phyloP scores from a whole-genome alignment of 129 eudicot genomes.

The Rutidosis leptorrhynchoides region DNA sequence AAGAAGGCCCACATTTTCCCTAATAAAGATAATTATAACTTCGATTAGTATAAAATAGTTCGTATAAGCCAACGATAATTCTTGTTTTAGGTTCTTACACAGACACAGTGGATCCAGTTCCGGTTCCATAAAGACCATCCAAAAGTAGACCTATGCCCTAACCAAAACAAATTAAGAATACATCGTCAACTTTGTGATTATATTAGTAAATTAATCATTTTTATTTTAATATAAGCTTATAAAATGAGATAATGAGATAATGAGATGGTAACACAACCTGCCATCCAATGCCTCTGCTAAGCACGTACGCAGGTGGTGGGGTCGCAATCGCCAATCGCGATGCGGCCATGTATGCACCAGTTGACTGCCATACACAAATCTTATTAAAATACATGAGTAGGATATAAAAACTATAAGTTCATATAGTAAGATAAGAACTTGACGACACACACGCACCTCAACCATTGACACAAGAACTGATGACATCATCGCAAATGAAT shows the following conservation, averaged over 20 bases:
- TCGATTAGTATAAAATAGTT: neutral
- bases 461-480: conserved; percentile 92
- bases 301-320: conserved; percentile 97
- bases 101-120: conserved; percentile 88
- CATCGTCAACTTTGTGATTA: neutral
- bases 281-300: conserved; percentile 99
- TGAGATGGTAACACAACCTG: conserved; percentile 58
- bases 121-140: conserved; percentile 93
- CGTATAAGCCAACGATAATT: neutral
- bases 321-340: conserved; percentile 98
- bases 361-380: conserved; percentile 52
- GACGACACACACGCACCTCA: conserved; percentile 49
- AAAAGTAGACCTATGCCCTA: conserved; percentile 93
- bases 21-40: conserved; percentile 31
- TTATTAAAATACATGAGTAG: neutral
- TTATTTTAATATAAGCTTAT: too few species aligned
- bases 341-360: conserved; percentile 95
- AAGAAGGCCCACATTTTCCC: conserved; percentile 92
- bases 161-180: conserved; percentile 3
- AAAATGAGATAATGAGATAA: neutral
- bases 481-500: conserved; percentile 93
- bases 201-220: neutral
- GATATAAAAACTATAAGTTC: neutral
- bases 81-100: conserved; percentile 55
- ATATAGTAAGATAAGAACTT: neutral